A percentile compares a stretch with the other conserved stretches of the same genome.
Conservation (phyloP, 2,329 filamentous ascomycete species). For the Xylariales sp. region DNA sequence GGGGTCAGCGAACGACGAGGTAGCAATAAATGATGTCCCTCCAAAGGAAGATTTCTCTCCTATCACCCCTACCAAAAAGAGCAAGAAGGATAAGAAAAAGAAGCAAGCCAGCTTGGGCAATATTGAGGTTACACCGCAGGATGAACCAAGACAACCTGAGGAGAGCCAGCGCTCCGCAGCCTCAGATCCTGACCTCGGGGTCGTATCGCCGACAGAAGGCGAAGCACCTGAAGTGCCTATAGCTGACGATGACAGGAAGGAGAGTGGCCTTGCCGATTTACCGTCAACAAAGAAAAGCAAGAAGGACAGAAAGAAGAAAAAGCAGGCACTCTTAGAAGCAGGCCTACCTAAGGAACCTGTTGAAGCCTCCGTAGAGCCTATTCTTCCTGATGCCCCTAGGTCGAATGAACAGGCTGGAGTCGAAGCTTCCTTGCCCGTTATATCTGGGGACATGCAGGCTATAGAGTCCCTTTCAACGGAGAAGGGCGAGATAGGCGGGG, state of each 20-base stretch:
- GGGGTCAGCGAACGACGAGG: slow-evolving; percentile 14
- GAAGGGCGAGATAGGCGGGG: slow-evolving; percentile 45
- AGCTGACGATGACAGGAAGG: slow-evolving; percentile 6
- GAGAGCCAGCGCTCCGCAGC: slow-evolving; percentile 24
- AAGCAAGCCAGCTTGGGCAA: slow-evolving; percentile 5
- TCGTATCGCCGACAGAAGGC: background rate
- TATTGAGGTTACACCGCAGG: slow-evolving; percentile 19
- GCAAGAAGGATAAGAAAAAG: slow-evolving; percentile 51
- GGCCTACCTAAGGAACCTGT: slow-evolving; percentile 16
- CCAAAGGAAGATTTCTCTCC: background rate
- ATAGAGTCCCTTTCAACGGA: slow-evolving; percentile 44
- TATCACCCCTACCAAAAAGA: slow-evolving; percentile 33
- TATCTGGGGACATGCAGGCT: background rate
- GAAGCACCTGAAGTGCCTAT: slow-evolving; percentile 2
- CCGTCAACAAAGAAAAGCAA: slow-evolving; percentile 42
- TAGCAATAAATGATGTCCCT: slow-evolving; percentile 28
- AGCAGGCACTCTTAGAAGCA: slow-evolving; percentile 23
- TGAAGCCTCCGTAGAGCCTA: slow-evolving; percentile 22
- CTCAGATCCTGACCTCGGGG: slow-evolving; percentile 1
- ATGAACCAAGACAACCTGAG: slow-evolving; percentile 31
- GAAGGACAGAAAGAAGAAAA: slow-evolving; percentile 35
- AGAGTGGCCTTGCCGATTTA: slow-evolving; percentile 16
- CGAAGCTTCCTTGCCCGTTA: background rate
- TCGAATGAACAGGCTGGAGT: slow-evolving; percentile 13
- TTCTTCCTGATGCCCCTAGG: background rate